A percentile compares a stretch with the other conserved stretches of the same genome.
Conservation (phyloP, 140 eudicot species). For the Anethum foeniculum region DNA sequence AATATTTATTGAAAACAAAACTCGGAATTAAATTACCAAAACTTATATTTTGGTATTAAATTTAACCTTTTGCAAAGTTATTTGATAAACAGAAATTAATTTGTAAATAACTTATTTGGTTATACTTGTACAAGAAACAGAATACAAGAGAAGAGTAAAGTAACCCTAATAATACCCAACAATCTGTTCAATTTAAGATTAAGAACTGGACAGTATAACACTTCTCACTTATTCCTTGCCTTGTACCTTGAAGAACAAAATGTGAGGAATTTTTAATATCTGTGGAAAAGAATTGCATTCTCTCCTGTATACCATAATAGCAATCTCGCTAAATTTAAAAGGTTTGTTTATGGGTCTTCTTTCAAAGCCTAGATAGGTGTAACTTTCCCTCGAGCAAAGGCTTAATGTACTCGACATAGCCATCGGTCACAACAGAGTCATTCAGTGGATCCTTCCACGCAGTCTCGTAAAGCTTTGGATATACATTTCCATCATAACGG, state of each 20-base stretch:
- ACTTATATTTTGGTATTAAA: neutral
- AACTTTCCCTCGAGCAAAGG: constrained; percentile 68
- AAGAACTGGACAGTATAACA: neutral
- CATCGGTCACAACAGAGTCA: constrained; percentile 68
- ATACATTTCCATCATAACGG: constrained; percentile 85
- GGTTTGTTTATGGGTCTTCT: neutral
- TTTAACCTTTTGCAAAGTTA: neutral
- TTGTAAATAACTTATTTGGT: neutral
- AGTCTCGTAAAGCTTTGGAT: constrained; percentile 87
- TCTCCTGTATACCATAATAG: neutral
- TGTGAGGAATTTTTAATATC: neutral
- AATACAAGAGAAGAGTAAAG: neutral
- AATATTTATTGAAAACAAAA: too few species aligned
- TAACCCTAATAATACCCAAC: neutral
- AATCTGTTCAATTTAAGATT: neutral
- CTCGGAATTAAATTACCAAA: too few species aligned
- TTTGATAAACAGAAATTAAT: neutral
- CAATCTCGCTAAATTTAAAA: neutral
- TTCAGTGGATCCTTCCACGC: constrained; percentile 96
- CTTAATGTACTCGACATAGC: constrained; percentile 60
- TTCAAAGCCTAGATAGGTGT: constrained; percentile 48
- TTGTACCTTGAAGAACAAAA: neutral
- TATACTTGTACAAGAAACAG: too few species aligned
- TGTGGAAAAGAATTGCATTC: neutral
- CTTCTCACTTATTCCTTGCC: neutral